Base-by-base conservation (phyloP, 306 rosid genomes). In the Potentilla sterilis region DNA sequence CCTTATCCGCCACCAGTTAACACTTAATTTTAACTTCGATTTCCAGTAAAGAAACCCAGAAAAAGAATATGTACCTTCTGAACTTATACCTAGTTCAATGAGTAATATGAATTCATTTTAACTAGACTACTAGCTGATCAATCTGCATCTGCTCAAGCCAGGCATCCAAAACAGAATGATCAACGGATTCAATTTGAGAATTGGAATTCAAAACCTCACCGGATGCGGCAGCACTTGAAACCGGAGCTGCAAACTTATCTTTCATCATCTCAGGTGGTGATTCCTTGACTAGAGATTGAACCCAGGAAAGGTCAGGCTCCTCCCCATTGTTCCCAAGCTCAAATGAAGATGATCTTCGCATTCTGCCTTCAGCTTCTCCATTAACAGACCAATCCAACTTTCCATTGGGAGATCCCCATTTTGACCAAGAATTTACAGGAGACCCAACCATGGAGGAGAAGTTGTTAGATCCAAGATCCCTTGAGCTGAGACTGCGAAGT, bases 131-230 rank as follows among this genome's bases (percentile, higher is more conserved):
- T 66, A 89, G 88, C 83, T 86, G 91, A 85, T 87, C 97, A 81
- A 90, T 90, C 85, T 90, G 98, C 98, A 93, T 88, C 85, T 93
- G 93, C 87, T 93, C 98, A 40, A 93, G 89, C 98, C 96, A 91
- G 48, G 97, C 93, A 79, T 91, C 98, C 59, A 93, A 59, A 67
- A 89, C 97, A 24, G 97, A 85, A 77, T 89, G 91, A 86, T 93
- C 98, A 71, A 77, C 34, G 16, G 91, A 81, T 22, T 93, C 97
- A 44, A 48, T 49, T 79, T 86, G 93, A 74, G 93, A 73, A 62
- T 81, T 87, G 67, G 97, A 70, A 80, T 80, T 93, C 41, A 55
- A 73, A 67, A 76, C 88, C 82, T 85, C 92, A 67, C 87, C 83
- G 70, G 96, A 80, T 75, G 88, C 80, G 4, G 85, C 66, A 58